phyloP scores from a whole-genome alignment of 2,329 filamentous ascomycete genomes.

The Epichloe festucae region DNA sequence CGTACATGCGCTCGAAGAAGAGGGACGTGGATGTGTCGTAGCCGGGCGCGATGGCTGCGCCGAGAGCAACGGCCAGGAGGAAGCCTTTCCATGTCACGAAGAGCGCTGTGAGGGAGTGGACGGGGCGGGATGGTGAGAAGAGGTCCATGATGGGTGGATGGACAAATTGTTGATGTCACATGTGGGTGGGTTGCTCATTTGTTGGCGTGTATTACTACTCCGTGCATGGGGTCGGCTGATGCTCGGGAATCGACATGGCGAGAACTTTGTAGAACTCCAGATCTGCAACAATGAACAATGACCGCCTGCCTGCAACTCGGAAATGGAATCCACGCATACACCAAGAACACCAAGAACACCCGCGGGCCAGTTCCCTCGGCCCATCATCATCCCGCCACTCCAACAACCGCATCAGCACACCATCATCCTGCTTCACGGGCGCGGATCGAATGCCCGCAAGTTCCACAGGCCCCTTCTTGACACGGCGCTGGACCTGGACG shows the following conservation, averaged over 20 bases:
- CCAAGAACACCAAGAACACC: neutral
- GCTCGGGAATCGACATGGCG: too few relatives aligned
- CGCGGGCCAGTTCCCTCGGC: constrained; percentile 14
- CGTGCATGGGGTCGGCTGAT: too few relatives aligned
- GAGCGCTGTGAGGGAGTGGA: constrained; percentile 10
- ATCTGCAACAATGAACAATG: too few relatives aligned
- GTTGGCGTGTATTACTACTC: neutral
- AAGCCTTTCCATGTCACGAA: constrained; percentile 56
- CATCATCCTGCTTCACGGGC: constrained; percentile 36
- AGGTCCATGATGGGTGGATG: neutral
- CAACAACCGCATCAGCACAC: constrained; percentile 26
- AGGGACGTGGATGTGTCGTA: constrained; percentile 68
- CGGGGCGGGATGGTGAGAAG: neutral
- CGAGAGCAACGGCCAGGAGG: constrained; percentile 47
- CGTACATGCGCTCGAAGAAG: constrained; percentile 24
- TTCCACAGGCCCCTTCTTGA: constrained; percentile 28
- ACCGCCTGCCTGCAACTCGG: neutral
- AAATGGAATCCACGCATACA: neutral
- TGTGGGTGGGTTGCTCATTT: too few relatives aligned
- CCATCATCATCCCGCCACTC: constrained; percentile 12
- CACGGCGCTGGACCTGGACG: constrained; percentile 10
- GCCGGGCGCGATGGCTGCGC: constrained; percentile 39
- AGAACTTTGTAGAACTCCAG: too few relatives aligned
- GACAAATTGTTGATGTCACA: neutral
- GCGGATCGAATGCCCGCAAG: constrained; percentile 27